Base-by-base conservation (phyloP, 441 rosid genomes). In the Adansonia grandidieri region DNA sequence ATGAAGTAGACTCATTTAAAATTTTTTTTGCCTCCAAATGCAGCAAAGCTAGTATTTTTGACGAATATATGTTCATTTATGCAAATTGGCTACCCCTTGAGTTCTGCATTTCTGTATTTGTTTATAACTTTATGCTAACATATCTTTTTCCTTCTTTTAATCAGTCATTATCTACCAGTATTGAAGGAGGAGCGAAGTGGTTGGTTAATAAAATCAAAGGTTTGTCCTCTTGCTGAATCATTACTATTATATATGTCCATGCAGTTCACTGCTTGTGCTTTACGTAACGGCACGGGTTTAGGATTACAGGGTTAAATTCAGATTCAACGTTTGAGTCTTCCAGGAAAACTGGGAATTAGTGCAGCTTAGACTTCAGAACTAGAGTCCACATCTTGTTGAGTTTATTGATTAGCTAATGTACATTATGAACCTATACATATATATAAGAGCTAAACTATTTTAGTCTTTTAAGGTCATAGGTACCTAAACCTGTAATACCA, bases 111-210 rank as follows among this genome's bases (percentile, higher is more conserved):
- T 73, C 15, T 61, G 64, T 14, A 47, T 17, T 72, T 40, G 10
- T 11, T 4, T 56, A 7, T 42, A 11, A 1, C 71, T 48, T 77
- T 15, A 6, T 48, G 17, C 68, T 81, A 48, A 77, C 17, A 10
- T 47, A 6, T 68, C 78, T 72, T 2, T 9, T 24, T 24, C 42
- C n/a, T 42, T 66, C 28, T 2, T 63, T 20, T 73, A 14, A 80
- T 70, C 87, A 94, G 98, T 94, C 98, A 24, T 37, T 94, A 77
- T 89, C 91, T 9, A 87, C 79, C 81, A 92, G 96, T 81, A 89
- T 91, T 70, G 94, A 91, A 90, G 97, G 97, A 82, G 97, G 98
- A 76, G 83, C 98, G 65, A 94, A 91, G 80, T 94, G 97, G 98
- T 77, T 94, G 84, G 98, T 94, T 77, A 94, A 89, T 86, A 94